Evolutionary conservation across 73 alveolate genomes (phyloP).

Genomic region (Uronychia setigera): DNA sequence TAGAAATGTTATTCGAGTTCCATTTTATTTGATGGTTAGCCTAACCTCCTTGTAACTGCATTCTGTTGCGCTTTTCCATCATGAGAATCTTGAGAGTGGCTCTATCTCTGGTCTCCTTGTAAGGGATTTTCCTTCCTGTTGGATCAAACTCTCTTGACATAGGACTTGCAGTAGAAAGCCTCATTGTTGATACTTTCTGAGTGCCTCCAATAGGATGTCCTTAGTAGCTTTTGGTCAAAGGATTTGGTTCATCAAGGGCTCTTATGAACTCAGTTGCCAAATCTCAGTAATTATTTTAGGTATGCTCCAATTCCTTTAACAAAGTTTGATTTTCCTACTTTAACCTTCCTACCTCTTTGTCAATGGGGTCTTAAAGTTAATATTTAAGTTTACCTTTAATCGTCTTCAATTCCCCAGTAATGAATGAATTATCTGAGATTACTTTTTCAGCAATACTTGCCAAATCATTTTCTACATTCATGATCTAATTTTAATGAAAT

Average conservation of each 20-base stretch:
- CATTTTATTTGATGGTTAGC: not conserved
- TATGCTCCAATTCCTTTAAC: not conserved
- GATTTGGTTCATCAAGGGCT: not conserved
- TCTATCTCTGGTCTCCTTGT: not conserved
- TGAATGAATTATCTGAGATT: not conserved
- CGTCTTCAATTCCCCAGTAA: not conserved
- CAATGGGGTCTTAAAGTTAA: not conserved
- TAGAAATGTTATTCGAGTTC: not conserved
- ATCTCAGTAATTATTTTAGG: not conserved
- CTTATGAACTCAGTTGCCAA: not conserved
- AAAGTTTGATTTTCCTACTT: not conserved
- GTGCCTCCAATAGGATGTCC: not conserved
- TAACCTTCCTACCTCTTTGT: not conserved
- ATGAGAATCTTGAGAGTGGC: not conserved
- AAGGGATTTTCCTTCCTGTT: not conserved
- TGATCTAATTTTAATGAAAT: not conserved
- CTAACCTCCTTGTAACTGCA: not conserved
- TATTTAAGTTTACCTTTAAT: not conserved
- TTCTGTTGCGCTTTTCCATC: not conserved
- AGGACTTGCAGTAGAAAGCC: not conserved
- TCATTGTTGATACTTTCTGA: not conserved
- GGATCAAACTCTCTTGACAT: not conserved
- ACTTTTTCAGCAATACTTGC: not conserved
- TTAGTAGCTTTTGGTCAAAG: not conserved
- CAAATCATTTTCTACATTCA: not conserved